Evolutionary conservation across 2,329 filamentous ascomycete genomes (phyloP).

Genomic region (Helotiales sp.): DNA sequence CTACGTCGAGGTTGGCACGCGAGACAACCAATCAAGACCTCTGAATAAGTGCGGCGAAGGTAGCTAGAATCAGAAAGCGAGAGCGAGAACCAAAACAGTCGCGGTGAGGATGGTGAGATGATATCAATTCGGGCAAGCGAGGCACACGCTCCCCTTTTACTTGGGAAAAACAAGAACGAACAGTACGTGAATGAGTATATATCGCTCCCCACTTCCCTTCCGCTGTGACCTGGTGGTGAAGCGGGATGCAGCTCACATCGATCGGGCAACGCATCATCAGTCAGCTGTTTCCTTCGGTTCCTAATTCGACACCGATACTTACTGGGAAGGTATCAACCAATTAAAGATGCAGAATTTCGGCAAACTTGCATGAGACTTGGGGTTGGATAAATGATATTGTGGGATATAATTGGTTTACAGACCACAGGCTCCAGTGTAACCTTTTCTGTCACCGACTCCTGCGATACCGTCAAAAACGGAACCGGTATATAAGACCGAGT

Average conservation of each 20-base stretch:
- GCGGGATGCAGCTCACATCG: too few relatives aligned
- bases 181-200: slow-evolving; percentile 1
- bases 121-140: too few relatives aligned
- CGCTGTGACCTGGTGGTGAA: not conserved
- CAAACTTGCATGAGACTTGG: not conserved
- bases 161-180: not conserved
- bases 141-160: not conserved
- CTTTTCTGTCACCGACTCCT: not conserved
- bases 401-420: not conserved
- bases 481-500: too few relatives aligned
- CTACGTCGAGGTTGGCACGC: too few relatives aligned
- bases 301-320: not conserved
- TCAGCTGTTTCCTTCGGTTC: not conserved
- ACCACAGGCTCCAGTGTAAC: not conserved
- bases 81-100: not conserved
- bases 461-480: not conserved
- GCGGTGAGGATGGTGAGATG: not conserved
- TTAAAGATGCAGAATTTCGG: not conserved
- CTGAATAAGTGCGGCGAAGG: not conserved
- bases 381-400: not conserved
- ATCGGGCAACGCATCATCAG: not conserved
- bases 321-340: not conserved
- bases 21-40: not conserved
- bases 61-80: not conserved
- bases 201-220: not conserved